These are phyloP conservation scores for Acanthamoeba castellanii DNA, from an alignment of 208 protist genomes.

Conservation along the genomic window DNA sequence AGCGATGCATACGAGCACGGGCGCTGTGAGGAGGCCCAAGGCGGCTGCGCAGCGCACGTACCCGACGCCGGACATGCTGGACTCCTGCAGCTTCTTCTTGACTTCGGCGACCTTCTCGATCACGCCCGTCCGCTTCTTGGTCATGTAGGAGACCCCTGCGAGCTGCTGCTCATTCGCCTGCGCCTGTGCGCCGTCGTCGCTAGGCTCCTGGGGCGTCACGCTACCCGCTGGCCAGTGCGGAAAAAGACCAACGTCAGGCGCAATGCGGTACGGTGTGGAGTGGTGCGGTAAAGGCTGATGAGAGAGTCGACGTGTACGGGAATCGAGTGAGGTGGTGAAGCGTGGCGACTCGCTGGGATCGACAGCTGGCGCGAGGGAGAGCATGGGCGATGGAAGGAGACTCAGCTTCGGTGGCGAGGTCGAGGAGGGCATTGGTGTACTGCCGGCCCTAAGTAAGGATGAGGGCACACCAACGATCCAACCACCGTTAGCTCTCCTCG, in stretches of 20 bases:
- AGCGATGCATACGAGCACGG: too few relatives aligned
- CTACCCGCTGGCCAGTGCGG: not conserved
- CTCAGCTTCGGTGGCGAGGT: not conserved
- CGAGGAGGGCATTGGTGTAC: not conserved
- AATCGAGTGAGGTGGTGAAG: not conserved
- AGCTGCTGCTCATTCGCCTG: not conserved
- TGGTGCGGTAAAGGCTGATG: not conserved
- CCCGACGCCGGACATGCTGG: not conserved
- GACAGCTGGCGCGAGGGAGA: not conserved
- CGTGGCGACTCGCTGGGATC: not conserved
- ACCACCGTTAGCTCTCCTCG: not conserved
- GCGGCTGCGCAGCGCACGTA: not conserved
- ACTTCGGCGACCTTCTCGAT: conserved; percentile 13
- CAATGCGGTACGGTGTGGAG: not conserved
- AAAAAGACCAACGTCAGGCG: not conserved
- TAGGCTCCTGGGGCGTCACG: not conserved
- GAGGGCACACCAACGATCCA: not conserved
- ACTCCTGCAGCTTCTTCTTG: conserved; percentile 38
- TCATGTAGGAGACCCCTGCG: not conserved
- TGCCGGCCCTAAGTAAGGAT: not conserved
- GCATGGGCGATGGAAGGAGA: not conserved
- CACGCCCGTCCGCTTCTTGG: not conserved
- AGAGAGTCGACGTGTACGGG: not conserved
- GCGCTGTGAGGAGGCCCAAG: not conserved
- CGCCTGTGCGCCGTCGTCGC: not conserved